Conservation (phyloP, 2,329 filamentous ascomycete genomes). For the Mycosphaerella arachidis region DNA sequence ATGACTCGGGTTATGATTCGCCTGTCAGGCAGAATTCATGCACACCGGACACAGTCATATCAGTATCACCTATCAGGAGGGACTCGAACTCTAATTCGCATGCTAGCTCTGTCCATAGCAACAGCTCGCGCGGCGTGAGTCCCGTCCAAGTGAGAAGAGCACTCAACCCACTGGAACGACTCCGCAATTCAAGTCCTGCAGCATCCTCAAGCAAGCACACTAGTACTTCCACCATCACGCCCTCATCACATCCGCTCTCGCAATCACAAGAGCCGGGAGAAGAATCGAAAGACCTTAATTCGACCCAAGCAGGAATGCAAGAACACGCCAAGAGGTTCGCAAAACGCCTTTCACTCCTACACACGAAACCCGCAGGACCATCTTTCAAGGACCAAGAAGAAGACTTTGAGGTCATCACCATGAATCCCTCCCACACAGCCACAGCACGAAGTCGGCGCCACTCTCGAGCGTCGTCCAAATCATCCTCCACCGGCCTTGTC, state of each 20-base stretch:
- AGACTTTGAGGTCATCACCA: conserved; percentile 23
- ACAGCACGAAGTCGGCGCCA: conserved; percentile 7
- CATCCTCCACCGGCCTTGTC: not conserved
- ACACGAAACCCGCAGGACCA: not conserved
- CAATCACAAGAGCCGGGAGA: not conserved
- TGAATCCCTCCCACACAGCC: conserved; percentile 19
- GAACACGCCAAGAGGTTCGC: not conserved
- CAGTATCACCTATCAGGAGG: conserved; percentile 8
- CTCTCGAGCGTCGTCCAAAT: not conserved
- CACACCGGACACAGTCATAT: conserved; percentile 14
- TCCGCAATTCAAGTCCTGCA: conserved; percentile 7
- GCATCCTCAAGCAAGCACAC: not conserved
- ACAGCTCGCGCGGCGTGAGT: conserved; percentile 8
- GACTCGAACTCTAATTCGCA: conserved; percentile 2
- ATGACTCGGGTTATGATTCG: conserved; percentile 8
- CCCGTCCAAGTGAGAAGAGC: conserved; percentile 9
- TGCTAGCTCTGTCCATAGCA: not conserved
- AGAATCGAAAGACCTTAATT: not conserved
- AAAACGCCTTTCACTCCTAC: conserved; percentile 8
- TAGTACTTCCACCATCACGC: not conserved
- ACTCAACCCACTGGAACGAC: conserved; percentile 5
- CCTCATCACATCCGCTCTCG: not conserved
- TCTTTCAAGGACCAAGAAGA: not conserved
- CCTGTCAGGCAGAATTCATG: conserved; percentile 7
- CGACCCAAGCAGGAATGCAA: not conserved